Evolutionary conservation across 2,329 filamentous ascomycete genomes (phyloP), one percentile per base, ranked within the genome.

Genomic region (Ceratocystis albifundus): DNA sequence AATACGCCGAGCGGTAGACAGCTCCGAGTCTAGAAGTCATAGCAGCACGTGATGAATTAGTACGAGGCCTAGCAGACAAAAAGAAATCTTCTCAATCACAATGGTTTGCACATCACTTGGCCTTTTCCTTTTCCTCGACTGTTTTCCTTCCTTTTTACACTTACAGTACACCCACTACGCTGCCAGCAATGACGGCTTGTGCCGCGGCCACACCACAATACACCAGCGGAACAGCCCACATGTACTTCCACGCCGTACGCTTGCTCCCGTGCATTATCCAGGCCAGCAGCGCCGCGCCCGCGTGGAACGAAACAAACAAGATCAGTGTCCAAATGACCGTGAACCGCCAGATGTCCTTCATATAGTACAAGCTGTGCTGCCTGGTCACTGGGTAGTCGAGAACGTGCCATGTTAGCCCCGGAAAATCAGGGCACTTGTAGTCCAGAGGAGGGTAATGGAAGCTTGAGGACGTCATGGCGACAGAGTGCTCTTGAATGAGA

Each of bases 291-390:
- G 88, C 85, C 1, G 88, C 88, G 44, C 85, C 80, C 20, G 92
- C 72, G 74, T 96, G 90, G 69, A 92, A 88, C 22, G 84, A 80
- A 44, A 83, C 85, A 71, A 89, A 93, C 70, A 90, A 83, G 36
- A 96, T 84, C 46, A 95, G 76, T 0, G 90, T 96, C 91, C 91
- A 96, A 73, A 87, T 82, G 17, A 94, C 77, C 0, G 90, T 96
- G 75, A 94, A 96, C 70, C 88, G 87, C 87, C 90, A 93, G 66
- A 95, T 89, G 73, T 96, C 90, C 68, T 76, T 74, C 2, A 89
- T 80, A 72, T 88, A 81, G 78, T 89, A 93, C 70, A 96, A 85
- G 46, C 84, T 82, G 68, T 82, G 81, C 62, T 68, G 70, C 69
- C 75, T 76, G 57, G 81, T 77, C 67, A 75, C 45, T 45, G 73